Percentiles rank a stretch among this genome's conserved stretches.
Evolutionary conservation across 768 basidiomycete species (phyloP).

Genomic region (Tylopilus plumbeoviolaceoides): DNA sequence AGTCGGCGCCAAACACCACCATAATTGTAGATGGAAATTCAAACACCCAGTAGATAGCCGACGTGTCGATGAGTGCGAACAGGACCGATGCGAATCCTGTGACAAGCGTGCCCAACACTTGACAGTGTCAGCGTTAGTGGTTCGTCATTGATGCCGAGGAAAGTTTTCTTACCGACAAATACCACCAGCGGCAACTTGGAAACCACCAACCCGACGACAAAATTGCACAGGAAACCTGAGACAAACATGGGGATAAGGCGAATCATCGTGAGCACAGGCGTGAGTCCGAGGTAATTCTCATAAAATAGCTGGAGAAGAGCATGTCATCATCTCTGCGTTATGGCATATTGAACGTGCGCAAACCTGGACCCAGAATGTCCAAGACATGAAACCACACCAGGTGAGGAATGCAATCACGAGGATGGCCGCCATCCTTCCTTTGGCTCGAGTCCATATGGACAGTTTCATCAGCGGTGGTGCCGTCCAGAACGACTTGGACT

Average conservation of each 20-base stretch:
- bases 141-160: not conserved
- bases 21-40: conserved; percentile 65
- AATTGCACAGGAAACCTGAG: conserved; percentile 58
- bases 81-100: conserved; percentile 57
- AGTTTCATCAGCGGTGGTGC: conserved; percentile 65
- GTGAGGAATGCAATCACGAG: conserved; percentile 58
- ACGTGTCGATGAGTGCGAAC: conserved; percentile 61
- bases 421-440: conserved; percentile 58
- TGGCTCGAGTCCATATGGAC: conserved; percentile 57
- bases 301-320: conserved; percentile 53
- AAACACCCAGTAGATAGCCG: conserved; percentile 65
- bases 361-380: conserved; percentile 49
- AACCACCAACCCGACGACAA: conserved; percentile 52
- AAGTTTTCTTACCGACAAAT: conserved; percentile 46
- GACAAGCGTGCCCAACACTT: conserved; percentile 50
- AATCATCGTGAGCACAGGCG: conserved; percentile 36
- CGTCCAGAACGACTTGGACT: conserved; percentile 25
- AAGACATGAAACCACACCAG: conserved; percentile 55
- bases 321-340: not conserved
- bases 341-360: not conserved
- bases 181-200: conserved; percentile 33
- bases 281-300: conserved; percentile 55
- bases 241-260: conserved; percentile 71
- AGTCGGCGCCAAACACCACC: conserved; percentile 71
- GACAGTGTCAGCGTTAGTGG: not conserved